phyloP scores from a whole-genome alignment of 2,329 filamentous ascomycete species.

The Diaporthe caulivora region DNA sequence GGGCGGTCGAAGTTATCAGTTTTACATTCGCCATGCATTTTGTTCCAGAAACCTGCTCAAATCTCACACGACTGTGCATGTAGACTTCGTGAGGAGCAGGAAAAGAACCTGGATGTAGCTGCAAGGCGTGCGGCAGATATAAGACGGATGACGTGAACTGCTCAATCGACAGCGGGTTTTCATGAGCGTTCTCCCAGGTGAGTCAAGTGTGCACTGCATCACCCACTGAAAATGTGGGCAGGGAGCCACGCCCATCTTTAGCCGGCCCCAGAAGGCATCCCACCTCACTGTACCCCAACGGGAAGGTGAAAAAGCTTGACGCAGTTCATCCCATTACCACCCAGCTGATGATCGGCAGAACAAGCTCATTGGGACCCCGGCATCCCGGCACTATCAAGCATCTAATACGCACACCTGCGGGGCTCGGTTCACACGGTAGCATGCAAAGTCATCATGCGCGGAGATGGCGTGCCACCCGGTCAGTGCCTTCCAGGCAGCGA shows the following conservation, averaged over 20 bases:
- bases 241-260: not conserved
- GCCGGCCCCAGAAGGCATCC: constrained; percentile 21
- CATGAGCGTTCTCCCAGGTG: not conserved
- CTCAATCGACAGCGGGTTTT: not conserved
- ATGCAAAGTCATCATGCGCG: constrained; percentile 11
- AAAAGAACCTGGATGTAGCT: too few species aligned
- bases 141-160: not conserved
- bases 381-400: constrained; percentile 1
- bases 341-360: constrained; percentile 24
- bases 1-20: too few species aligned
- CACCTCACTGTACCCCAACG: constrained; percentile 8
- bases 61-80: too few species aligned
- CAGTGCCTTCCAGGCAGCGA: not conserved
- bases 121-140: not conserved
- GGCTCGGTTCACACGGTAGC: constrained; percentile 6
- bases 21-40: too few species aligned
- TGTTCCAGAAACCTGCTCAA: too few species aligned
- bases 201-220: not conserved
- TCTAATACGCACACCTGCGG: not conserved
- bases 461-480: not conserved
- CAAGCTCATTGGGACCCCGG: constrained; percentile 13
- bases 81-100: too few species aligned
- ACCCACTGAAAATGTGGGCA: not conserved
- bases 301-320: constrained; percentile 24
- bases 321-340: constrained; percentile 14